These are phyloP conservation scores for Eucalyptus curtisii DNA, from an alignment of 345 rosid genomes.

Conservation along the genomic window DNA sequence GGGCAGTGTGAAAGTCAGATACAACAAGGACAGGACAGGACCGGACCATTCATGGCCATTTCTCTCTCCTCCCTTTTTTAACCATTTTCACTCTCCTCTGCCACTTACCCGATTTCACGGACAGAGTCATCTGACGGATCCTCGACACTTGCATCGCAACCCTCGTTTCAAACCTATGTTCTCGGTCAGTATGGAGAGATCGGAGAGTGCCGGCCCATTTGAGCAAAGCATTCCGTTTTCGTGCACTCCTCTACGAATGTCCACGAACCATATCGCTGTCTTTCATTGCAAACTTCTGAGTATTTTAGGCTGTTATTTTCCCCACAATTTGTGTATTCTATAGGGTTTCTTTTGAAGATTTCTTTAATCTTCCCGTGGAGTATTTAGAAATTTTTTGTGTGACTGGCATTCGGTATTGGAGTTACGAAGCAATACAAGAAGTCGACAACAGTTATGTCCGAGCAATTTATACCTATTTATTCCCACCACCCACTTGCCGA, in stretches of 20 bases:
- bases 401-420: neutral
- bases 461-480: neutral
- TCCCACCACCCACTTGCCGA: neutral
- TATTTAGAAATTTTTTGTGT: neutral
- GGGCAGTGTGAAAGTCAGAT: slow-evolving; percentile 4
- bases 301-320: neutral
- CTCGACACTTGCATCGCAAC: neutral
- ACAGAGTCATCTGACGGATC: neutral
- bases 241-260: neutral
- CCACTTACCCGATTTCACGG: neutral
- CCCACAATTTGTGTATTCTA: neutral
- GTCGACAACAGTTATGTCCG: neutral
- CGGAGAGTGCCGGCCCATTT: neutral
- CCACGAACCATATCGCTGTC: neutral
- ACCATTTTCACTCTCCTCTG: neutral
- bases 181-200: neutral
- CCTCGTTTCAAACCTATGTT: neutral
- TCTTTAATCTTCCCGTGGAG: neutral
- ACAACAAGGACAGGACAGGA: neutral
- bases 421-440: neutral
- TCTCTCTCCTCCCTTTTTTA: neutral
- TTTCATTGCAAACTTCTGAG: neutral
- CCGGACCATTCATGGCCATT: too few species aligned
- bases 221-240: neutral
- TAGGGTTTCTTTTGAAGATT: neutral